Percentiles rank a stretch among this genome's conserved stretches.
Conservation (phyloP, 331 rosid species). For the Saraca asoca region DNA sequence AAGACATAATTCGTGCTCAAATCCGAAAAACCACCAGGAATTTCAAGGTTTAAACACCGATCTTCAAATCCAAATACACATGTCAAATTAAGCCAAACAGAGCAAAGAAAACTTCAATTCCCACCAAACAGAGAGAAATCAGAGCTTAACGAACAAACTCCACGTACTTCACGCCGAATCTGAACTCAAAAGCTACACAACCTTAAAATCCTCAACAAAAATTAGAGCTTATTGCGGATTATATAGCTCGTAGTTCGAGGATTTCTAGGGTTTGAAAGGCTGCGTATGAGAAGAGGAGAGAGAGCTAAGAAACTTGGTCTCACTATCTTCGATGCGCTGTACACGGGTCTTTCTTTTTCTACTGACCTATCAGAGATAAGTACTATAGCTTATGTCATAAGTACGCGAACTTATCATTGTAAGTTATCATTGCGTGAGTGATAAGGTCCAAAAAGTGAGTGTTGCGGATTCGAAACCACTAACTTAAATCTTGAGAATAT, state of each 20-base stretch:
- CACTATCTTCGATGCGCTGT: constrained; percentile 80
- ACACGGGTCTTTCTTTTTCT: constrained; percentile 60
- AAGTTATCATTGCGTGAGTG: neutral
- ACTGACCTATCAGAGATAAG: constrained; percentile 64
- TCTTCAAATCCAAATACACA: constrained; percentile 23
- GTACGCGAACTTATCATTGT: fast-evolving
- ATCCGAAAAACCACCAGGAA: constrained; percentile 24
- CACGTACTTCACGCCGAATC: constrained; percentile 31
- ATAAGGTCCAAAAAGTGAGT: neutral
- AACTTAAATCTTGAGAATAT: constrained; percentile 60
- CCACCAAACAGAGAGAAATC: constrained; percentile 31
- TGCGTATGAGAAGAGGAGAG: constrained; percentile 47
- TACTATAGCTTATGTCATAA: fast-evolving
- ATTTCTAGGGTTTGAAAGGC: constrained; percentile 75
- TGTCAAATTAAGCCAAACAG: neutral
- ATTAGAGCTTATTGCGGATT: constrained; percentile 22
- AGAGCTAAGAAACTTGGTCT: constrained; percentile 47
- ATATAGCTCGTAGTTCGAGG: constrained; percentile 42
- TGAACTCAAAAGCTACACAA: constrained; percentile 33
- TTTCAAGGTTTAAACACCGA: constrained; percentile 34
- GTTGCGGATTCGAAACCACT: constrained; percentile 60
- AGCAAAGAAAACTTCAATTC: constrained; percentile 31
- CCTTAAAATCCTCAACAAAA: constrained; percentile 37
- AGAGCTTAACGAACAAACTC: constrained; percentile 29
- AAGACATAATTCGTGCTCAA: constrained; percentile 56